Percentiles rank a stretch among this genome's conserved stretches.
phyloP scores from a whole-genome alignment of 1,284 basidiomycete species.

The Sphagnurus paluster region DNA sequence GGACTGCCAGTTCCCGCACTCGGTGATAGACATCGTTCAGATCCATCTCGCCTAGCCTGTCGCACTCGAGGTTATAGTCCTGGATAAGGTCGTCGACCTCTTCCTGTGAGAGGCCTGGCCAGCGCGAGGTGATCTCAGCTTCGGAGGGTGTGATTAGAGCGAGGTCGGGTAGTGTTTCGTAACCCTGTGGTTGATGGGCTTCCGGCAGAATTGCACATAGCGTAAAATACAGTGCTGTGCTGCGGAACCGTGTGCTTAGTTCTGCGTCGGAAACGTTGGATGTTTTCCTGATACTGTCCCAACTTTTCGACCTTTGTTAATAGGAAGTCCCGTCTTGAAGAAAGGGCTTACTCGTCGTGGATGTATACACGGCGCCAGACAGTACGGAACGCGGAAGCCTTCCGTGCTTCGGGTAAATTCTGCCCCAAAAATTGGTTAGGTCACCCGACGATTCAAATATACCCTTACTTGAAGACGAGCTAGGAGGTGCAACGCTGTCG shows the following conservation, averaged over 20 bases:
- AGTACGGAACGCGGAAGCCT: conserved; percentile 65
- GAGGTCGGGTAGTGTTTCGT: conserved; percentile 52
- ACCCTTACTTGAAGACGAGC: conserved; percentile 49
- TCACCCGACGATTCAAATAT: not conserved
- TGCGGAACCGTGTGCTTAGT: conserved; percentile 61
- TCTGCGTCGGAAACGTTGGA: conserved; percentile 70
- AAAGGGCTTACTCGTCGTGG: conserved; percentile 72
- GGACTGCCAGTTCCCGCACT: conserved; percentile 56
- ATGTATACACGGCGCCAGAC: conserved; percentile 89
- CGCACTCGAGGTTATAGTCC: conserved; percentile 64
- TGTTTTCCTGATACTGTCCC: conserved; percentile 69
- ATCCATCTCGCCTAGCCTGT: conserved; percentile 51
- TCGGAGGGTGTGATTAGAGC: conserved; percentile 53
- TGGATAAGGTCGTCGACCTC: conserved; percentile 54
- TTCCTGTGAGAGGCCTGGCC: conserved; percentile 67
- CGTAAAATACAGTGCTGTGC: conserved; percentile 70
- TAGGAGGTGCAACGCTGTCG: conserved; percentile 64
- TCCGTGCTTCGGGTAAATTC: conserved; percentile 71
- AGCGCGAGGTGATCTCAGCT: conserved; percentile 63
- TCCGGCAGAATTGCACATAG: conserved; percentile 50
- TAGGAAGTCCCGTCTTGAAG: conserved; percentile 1
- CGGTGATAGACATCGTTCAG: conserved; percentile 61
- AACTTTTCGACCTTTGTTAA: conserved; percentile 44
- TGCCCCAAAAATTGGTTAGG: conserved; percentile 25
- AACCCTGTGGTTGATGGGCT: conserved; percentile 44